Evolutionary conservation across 2,329 filamentous ascomycete genomes (phyloP), one percentile per base, ranked within the genome.

Genomic region (Coniochaeta hoffmannii): DNA sequence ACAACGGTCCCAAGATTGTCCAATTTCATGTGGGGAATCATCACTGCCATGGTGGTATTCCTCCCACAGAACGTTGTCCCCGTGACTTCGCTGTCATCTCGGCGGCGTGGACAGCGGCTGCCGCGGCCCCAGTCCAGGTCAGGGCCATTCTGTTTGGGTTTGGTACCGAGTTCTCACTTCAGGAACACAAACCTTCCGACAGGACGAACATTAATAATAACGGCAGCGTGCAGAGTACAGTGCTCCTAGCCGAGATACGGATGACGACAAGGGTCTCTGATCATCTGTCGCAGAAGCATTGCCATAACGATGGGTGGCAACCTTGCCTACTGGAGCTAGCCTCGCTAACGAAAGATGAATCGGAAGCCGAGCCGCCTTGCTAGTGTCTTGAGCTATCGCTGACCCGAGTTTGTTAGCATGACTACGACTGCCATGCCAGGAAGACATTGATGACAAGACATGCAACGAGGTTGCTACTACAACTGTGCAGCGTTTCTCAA

Each of bases 1-100:
- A 51, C 38, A 46, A 30, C 28, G 46, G 46, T 53, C 49, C 55
- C 55, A 57, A 57, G 50, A 57, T 57, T 57, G 53, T 46, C 55
- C 54, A 57, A 54, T 55, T 57, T 53, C 44, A 31, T 30, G 38
- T 53, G 52, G 55, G 53, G 24, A 56, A 49, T 50, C 53, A 51
- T 49, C 55, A 34, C 38, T 44, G 7, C 24, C 35, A n/a, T 36
- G 35, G 36, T 41, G 15, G 22, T 46, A 26, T 46, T 28, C 22
- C 41, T 46, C 19, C 41, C n/a, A 46, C 7, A 15, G 22, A 46
- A 26, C 41, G n/a, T n/a, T 46, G 41, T 5, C 26, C 41, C 8
- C 19, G 15, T 46, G 41, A 46, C 41, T 7, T 28, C 4, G 22
- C 41, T 46, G 2, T 28, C 41, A 11, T 12, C 41, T 46, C 12